Percentiles rank a stretch among this genome's conserved stretches.
These are phyloP conservation scores for Tricholoma matsutake DNA, from an alignment of 768 basidiomycete genomes.

Conservation along the genomic window DNA sequence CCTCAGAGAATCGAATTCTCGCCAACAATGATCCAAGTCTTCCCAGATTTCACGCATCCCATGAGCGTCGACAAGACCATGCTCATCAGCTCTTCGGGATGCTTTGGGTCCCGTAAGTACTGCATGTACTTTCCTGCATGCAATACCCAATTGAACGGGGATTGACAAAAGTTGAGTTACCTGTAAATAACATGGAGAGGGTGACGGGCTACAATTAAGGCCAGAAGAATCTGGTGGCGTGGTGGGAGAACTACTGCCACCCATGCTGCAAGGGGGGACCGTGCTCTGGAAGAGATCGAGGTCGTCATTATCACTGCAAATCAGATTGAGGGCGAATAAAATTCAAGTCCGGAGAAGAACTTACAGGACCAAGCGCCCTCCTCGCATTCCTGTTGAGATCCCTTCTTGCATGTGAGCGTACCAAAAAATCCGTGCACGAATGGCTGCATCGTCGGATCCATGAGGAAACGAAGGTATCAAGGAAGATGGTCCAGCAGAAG, in stretches of 20 bases:
- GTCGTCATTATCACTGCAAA: slow-evolving; percentile 67
- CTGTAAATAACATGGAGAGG: slow-evolving; percentile 42
- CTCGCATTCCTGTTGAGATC: slow-evolving; percentile 74
- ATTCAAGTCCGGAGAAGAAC: slow-evolving; percentile 21
- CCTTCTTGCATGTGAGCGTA: slow-evolving; percentile 87
- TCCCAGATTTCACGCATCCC: slow-evolving; percentile 82
- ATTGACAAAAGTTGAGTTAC: slow-evolving; percentile 61
- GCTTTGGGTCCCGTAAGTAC: slow-evolving; percentile 80
- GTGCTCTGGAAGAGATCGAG: slow-evolving; percentile 67
- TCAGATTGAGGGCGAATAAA: background rate
- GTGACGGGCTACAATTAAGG: slow-evolving; percentile 13
- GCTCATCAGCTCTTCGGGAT: slow-evolving; percentile 48
- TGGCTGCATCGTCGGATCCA: slow-evolving; percentile 55
- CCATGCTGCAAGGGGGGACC: slow-evolving; percentile 36
- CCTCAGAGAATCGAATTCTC: slow-evolving; percentile 71
- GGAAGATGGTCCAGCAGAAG: slow-evolving; percentile 25
- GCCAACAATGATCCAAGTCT: slow-evolving; percentile 77
- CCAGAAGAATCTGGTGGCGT: slow-evolving; percentile 12
- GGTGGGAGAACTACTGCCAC: slow-evolving; percentile 2
- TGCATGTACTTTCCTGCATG: slow-evolving; percentile 75
- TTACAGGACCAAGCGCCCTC: slow-evolving; percentile 81
- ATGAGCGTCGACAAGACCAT: slow-evolving; percentile 56
- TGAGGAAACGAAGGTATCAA: slow-evolving; percentile 37
- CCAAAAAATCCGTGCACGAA: slow-evolving; percentile 85
- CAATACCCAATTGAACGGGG: slow-evolving; percentile 70